Evolutionary conservation across 352 stramenopile genomes (phyloP).

Genomic region (Pythium aquatile): DNA sequence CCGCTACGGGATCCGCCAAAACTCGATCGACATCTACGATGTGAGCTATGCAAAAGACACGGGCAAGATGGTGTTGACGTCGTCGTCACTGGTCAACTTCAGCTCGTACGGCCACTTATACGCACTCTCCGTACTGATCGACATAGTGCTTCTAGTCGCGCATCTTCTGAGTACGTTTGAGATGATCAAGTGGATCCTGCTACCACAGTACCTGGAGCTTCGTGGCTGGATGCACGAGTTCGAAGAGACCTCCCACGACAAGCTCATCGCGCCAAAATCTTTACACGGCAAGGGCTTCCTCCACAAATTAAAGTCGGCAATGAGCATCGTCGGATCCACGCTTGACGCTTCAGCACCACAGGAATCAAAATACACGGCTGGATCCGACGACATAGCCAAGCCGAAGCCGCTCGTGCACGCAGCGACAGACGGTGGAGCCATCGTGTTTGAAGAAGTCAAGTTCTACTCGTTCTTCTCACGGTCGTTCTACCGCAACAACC

Average conservation of each 20-base stretch:
- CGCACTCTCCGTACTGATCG: constrained; percentile 22
- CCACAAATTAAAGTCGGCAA: constrained; percentile 1
- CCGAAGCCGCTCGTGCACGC: constrained; percentile 13
- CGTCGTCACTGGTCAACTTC: constrained; percentile 19
- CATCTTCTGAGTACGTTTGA: constrained; percentile 25
- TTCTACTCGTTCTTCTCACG: constrained; percentile 35
- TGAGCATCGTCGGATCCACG: not conserved
- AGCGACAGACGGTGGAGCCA: constrained; percentile 10
- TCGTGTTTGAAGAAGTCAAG: constrained; percentile 24
- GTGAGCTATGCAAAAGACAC: constrained; percentile 14
- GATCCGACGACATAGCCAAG: not conserved
- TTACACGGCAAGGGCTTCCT: constrained; percentile 4
- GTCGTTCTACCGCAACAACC: constrained; percentile 29
- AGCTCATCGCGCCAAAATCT: constrained; percentile 10
- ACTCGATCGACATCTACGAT: constrained; percentile 20
- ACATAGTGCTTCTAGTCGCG: constrained; percentile 17
- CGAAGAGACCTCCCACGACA: constrained; percentile 11
- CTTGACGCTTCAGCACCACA: not conserved
- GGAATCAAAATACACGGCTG: not conserved
- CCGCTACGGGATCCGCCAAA: constrained; percentile 21
- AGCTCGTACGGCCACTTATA: constrained; percentile 25
- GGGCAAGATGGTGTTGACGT: constrained; percentile 6
- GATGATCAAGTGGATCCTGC: constrained; percentile 29
- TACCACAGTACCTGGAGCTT: constrained; percentile 23
- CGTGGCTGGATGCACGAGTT: constrained; percentile 30